Evolutionary conservation across 805 yeast species (phyloP), one percentile per base, ranked within the genome.

Genomic region (Cyberlindnera xishuangbannaensis): DNA sequence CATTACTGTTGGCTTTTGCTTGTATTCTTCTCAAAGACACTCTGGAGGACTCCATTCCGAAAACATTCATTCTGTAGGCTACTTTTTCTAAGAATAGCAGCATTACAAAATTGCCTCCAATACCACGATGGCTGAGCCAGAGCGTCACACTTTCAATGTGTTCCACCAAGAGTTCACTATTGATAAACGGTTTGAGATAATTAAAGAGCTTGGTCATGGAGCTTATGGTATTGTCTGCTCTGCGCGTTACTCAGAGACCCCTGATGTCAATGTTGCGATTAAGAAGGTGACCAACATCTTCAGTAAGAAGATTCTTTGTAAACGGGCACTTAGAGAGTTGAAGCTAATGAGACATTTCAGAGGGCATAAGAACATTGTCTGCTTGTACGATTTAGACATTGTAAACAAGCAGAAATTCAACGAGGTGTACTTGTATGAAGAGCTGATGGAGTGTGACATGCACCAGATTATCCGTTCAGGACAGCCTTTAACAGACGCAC

Each of bases 401-500:
- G 86, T 88, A 24, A 58, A 63, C 33, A 55, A 58, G 34, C 63
- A 72, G 31, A 85, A 88, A 16, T 90, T 90, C 65, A 87, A 88
- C 59, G 98, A 94, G 51, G 71, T 92, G 10, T 92, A 92, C 47
- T 67, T 92, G 7, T 92, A 92, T 53, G 98, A 92, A 59, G 98
- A 90, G 60, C 67, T 90, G 49, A 92, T 92, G 97, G 97, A 90
- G 58, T 90, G 97, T 61, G 98, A 92, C 59, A 81, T 92, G 86
- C 96, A 90, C 60, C 97, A 90, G 59, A 92, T 92, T 51, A 90
- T 92, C 43, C 73, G 95, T 47, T 83, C 95, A 9, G 90, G 88
- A 15, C 97, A 92, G 58, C 83, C 95, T 1, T 67, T 92, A 45
- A 85, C 96, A 2, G 97, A 92, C 56, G 85, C 88, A 20, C 98